Evolutionary conservation across 352 stramenopile genomes (phyloP).

Genomic region (Phytophthora lateralis): DNA sequence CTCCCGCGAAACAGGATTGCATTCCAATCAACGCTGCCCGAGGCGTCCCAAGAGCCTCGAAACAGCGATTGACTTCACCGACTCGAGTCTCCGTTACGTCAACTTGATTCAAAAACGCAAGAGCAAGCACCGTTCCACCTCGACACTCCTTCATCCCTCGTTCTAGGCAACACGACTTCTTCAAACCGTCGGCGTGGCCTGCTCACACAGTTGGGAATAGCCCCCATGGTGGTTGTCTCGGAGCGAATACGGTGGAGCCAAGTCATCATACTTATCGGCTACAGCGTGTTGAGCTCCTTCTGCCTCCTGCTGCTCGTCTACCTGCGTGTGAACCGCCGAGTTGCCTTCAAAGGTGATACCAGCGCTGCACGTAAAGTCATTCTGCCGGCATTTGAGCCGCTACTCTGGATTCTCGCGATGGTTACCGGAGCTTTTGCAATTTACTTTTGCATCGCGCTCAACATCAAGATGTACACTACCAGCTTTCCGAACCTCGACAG

Average conservation of each 20-base stretch:
- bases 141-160: not conserved
- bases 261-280: conserved; percentile 41
- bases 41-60: not conserved
- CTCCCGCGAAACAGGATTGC: conserved; percentile 3
- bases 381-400: conserved; percentile 59
- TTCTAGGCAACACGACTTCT: not conserved
- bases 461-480: conserved; percentile 35
- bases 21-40: not conserved
- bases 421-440: conserved; percentile 32
- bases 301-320: conserved; percentile 47
- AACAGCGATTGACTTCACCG: not conserved
- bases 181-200: not conserved
- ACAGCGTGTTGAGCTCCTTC: conserved; percentile 40
- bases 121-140: conserved; percentile 2
- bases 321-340: conserved; percentile 45
- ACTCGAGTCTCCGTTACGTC: conserved; percentile 1
- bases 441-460: conserved; percentile 46
- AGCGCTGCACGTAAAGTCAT: conserved; percentile 54
- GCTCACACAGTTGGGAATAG: conserved; percentile 5
- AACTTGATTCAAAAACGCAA: not conserved
- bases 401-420: conserved; percentile 52
- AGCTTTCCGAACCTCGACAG: conserved; percentile 35
- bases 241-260: conserved; percentile 29
- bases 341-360: conserved; percentile 48
- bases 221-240: conserved; percentile 1